Evolutionary conservation across 768 basidiomycete genomes (phyloP), one percentile per base, ranked within the genome.

Genomic region (Psilocybe tampanensis): DNA sequence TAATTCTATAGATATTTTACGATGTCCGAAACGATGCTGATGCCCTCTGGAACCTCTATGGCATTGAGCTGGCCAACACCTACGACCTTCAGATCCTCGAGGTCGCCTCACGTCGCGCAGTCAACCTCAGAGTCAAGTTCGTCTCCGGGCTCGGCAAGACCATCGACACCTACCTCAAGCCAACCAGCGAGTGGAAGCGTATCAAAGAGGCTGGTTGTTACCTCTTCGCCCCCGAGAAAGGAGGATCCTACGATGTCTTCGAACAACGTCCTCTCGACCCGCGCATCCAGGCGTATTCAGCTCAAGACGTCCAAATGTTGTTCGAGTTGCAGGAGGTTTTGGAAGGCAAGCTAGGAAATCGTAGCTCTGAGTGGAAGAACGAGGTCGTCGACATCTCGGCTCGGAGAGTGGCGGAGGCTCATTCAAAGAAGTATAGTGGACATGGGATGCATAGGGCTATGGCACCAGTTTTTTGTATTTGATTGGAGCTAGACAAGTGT

Each of bases 21-120:
- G 74, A 75, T 51, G 70, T 74, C n/a, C 61, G 73, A 21, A 72
- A 72, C 48, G 72, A 74, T 56, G 65, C 72, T 1, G 73, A 74
- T 44, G 70, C 72, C 2, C 54, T 73, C 2, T 71, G 52, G 52
- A 66, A 71, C 49, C 51, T 68, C n/a, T 71, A 68, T 52, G 63
- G 60, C 21, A 57, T 74, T 21, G 60, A 58, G 17, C 56, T 74
- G 17, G 59, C 57, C 21, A 72, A 72, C 51, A 64, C 69, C 0
- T 69, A 66, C 56, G 73, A 74, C 55, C 55, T 74, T 9, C 72
- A 74, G 56, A 60, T 74, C 29, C 67, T 73, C 47, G 72, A 74
- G 43, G 60, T 73, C 43, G 72, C 73, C 12, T 63, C 63, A 7
- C 69, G 71, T 32, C 55, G 66, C 13, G 64, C 67, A 39, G 56